Conservation (phyloP, 176 grass and related monocot genomes). For the Echinochloa phyllopogon region DNA sequence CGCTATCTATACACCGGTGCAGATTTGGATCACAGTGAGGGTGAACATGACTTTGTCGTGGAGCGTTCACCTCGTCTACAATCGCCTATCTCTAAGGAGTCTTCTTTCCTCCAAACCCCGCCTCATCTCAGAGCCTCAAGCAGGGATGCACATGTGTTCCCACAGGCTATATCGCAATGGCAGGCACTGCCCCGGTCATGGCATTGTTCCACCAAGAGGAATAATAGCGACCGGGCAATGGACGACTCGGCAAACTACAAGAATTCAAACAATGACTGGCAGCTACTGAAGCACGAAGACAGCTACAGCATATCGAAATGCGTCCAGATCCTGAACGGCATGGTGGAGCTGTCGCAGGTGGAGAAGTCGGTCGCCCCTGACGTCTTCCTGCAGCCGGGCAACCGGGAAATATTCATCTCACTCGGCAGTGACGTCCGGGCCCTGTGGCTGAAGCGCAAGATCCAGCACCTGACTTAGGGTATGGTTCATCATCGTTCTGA, state of each 20-base stretch:
- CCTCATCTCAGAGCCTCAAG: slow-evolving; percentile 50
- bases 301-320: slow-evolving; percentile 68
- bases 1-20: slow-evolving; percentile 59
- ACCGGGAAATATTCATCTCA: slow-evolving; percentile 79
- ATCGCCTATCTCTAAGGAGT: slow-evolving; percentile 76
- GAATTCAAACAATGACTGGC: slow-evolving; percentile 54
- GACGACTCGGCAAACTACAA: slow-evolving; percentile 52
- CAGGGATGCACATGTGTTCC: slow-evolving; percentile 54
- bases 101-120: slow-evolving; percentile 67
- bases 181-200: slow-evolving; percentile 44
- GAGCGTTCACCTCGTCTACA: slow-evolving; percentile 57
- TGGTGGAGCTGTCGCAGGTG: slow-evolving; percentile 64
- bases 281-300: slow-evolving; percentile 48
- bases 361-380: slow-evolving; percentile 86
- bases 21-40: slow-evolving; percentile 55
- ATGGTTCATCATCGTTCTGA: slow-evolving; percentile 19
- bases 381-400: slow-evolving; percentile 58
- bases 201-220: slow-evolving; percentile 56
- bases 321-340: slow-evolving; percentile 69
- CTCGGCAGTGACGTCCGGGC: slow-evolving; percentile 60
- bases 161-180: slow-evolving; percentile 48
- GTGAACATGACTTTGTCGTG: slow-evolving; percentile 51
- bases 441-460: slow-evolving; percentile 81
- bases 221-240: slow-evolving; percentile 36
- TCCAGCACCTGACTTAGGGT: slow-evolving; percentile 58